A percentile compares a stretch with the other conserved stretches of the same genome.
Evolutionary conservation across 352 stramenopile species (phyloP).

Genomic region (Discostella stelligera): DNA sequence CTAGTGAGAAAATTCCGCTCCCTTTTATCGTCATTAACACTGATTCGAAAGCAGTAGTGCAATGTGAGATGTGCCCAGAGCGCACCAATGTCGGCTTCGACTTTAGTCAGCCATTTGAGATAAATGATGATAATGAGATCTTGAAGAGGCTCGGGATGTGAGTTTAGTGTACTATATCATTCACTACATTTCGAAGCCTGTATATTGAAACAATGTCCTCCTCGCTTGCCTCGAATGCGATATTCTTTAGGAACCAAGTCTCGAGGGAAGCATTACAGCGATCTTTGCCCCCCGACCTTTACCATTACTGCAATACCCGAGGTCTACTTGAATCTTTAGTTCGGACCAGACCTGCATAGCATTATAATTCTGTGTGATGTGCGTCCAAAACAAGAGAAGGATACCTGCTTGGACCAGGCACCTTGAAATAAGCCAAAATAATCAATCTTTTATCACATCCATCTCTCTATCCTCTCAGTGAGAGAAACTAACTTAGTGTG

Average conservation of each 20-base stretch:
- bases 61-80: constrained; percentile 95
- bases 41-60: constrained; percentile 90
- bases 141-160: constrained; percentile 90
- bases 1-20: constrained; percentile 85
- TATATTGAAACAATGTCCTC: not conserved
- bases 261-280: constrained; percentile 40
- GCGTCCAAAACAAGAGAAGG: not conserved
- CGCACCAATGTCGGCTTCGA: constrained; percentile 95
- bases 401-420: not conserved
- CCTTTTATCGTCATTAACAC: constrained; percentile 97
- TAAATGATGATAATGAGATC: constrained; percentile 96
- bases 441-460: not conserved
- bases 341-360: too few relatives aligned
- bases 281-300: constrained; percentile 62
- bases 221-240: not conserved
- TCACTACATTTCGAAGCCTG: constrained; percentile 8
- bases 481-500: too few relatives aligned
- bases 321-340: constrained; percentile 44
- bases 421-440: not conserved
- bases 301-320: constrained; percentile 57
- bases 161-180: constrained; percentile 21
- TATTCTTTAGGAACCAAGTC: constrained; percentile 51
- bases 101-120: constrained; percentile 94
- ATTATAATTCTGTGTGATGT: too few relatives aligned
- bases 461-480: not conserved